These are phyloP conservation scores for Sporisorium scitamineum DNA, from an alignment of 1,284 basidiomycete species.

Conservation along the genomic window DNA sequence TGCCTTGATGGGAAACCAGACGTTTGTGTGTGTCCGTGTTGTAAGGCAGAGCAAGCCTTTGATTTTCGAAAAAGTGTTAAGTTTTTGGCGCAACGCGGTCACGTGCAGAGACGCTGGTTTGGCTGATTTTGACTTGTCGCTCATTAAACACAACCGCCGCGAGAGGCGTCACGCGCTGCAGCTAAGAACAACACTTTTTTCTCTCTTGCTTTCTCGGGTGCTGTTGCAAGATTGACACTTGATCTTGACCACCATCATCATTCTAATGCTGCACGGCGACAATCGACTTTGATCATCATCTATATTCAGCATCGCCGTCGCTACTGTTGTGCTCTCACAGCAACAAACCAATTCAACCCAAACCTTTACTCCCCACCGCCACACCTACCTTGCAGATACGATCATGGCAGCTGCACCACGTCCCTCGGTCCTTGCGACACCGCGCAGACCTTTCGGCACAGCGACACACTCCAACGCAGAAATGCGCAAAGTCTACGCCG, in stretches of 20 bases:
- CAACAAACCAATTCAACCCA: too few species aligned
- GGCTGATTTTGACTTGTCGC: too few species aligned
- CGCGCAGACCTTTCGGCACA: constrained; percentile 37
- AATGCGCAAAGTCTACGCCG: constrained; percentile 49
- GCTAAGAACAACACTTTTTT: constrained; percentile 26
- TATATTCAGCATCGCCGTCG: neutral
- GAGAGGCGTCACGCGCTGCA: constrained; percentile 21
- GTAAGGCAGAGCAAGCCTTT: neutral
- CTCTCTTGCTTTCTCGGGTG: neutral
- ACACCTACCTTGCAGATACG: neutral
- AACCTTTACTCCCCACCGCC: neutral
- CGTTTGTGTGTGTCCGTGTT: neutral
- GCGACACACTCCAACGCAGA: constrained; percentile 42
- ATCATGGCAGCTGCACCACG: constrained; percentile 37
- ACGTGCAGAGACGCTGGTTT: constrained; percentile 22
- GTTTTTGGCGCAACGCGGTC: constrained; percentile 42
- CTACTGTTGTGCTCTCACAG: neutral
- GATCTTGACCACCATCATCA: neutral
- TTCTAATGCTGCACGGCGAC: neutral
- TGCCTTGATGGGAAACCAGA: neutral
- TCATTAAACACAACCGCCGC: neutral
- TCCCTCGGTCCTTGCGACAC: constrained; percentile 43
- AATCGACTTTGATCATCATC: neutral
- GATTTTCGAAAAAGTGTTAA: constrained; percentile 20
- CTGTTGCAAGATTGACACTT: neutral